Evolutionary conservation across 495 filamentous ascomycete species (phyloP).

Genomic region (Neurospora intermedia): DNA sequence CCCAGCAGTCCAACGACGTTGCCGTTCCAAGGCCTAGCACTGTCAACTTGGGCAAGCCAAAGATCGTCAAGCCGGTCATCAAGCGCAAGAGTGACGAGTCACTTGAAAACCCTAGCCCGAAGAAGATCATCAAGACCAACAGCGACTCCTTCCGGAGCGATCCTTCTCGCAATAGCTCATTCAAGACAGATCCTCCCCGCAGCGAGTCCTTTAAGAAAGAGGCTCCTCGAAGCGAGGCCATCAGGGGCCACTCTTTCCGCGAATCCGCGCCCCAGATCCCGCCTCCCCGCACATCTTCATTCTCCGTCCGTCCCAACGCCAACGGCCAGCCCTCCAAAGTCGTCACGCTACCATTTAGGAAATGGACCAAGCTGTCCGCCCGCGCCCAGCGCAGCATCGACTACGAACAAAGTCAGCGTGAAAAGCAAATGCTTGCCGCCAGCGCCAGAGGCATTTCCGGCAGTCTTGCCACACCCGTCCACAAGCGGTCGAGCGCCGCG

Average conservation of each 20-base stretch:
- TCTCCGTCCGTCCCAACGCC: slow-evolving; percentile 1
- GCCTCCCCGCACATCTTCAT: not conserved
- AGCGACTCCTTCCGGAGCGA: slow-evolving; percentile 2
- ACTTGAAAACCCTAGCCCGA: slow-evolving; percentile 21
- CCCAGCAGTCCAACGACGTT: not conserved
- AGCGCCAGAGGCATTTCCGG: not conserved
- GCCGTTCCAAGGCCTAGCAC: not conserved
- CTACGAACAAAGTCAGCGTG: not conserved
- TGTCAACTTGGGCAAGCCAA: slow-evolving; percentile 1
- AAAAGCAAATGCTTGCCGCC: not conserved
- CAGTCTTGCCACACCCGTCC: not conserved
- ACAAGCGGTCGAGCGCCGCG: not conserved
- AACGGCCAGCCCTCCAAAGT: slow-evolving; percentile 13
- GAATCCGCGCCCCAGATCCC: not conserved
- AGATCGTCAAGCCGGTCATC: slow-evolving; percentile 16
- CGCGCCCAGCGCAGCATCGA: not conserved
- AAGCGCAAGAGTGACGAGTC: slow-evolving; percentile 26
- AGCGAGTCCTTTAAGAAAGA: not conserved
- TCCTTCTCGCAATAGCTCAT: not conserved
- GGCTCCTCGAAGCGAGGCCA: not conserved
- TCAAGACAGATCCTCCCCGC: not conserved
- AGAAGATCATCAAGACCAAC: slow-evolving; percentile 28
- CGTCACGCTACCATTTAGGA: slow-evolving; percentile 12
- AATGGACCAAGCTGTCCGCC: slow-evolving; percentile 10
- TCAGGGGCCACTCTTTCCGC: not conserved